Evolutionary conservation across 495 filamentous ascomycete genomes (phyloP).

Genomic region (Aspergillus haitiensis): DNA sequence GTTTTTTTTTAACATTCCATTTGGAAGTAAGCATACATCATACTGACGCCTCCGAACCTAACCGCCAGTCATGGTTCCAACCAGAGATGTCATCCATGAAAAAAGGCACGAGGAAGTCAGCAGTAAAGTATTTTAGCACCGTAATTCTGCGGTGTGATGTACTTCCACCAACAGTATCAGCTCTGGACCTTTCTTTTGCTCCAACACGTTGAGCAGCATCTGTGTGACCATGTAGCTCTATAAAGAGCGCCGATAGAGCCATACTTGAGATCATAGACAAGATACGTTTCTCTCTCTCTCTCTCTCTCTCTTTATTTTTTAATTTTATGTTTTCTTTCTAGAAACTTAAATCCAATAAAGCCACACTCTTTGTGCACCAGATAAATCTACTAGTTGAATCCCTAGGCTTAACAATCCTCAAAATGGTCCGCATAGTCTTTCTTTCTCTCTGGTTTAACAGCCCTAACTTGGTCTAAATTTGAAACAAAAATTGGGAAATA

Average conservation of each 20-base stretch:
- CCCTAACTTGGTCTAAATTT: too few relatives aligned
- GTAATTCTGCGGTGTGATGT: constrained; percentile 17
- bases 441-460: too few relatives aligned
- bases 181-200: background rate
- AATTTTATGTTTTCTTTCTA: background rate
- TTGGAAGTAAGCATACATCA: background rate
- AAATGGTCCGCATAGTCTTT: background rate
- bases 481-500: too few relatives aligned
- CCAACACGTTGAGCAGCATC: background rate
- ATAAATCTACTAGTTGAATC: background rate
- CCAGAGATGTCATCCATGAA: constrained; percentile 4
- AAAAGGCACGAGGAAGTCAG: background rate
- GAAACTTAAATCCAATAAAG: background rate
- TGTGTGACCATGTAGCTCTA: constrained; percentile 13
- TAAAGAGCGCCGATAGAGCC: constrained; percentile 10
- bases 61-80: background rate
- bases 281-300: background rate
- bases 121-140: background rate
- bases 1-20: background rate
- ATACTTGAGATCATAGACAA: background rate
- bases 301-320: too few relatives aligned
- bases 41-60: background rate
- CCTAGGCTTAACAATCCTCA: background rate
- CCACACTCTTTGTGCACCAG: background rate
- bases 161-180: background rate